phyloP scores from a whole-genome alignment of 345 rosid species.

The Boechera divaricarpa region DNA sequence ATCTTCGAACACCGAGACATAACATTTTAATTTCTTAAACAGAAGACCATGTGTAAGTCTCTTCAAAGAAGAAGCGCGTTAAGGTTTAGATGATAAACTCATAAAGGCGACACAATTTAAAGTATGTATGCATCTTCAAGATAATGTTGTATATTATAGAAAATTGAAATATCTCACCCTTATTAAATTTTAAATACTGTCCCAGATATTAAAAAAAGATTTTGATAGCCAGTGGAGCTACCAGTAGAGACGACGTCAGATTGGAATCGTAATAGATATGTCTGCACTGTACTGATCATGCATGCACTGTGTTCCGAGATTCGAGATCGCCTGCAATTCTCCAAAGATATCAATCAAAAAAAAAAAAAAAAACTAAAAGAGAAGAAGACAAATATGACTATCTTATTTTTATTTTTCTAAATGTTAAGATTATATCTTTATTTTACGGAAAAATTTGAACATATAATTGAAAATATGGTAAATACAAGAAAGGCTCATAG shows the following conservation, averaged over 20 bases:
- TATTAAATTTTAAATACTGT: conserved; percentile 12
- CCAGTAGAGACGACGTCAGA: conserved; percentile 29
- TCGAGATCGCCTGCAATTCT: conserved; percentile 24
- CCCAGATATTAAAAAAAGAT: background rate
- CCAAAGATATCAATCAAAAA: background rate
- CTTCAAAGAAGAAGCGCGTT: conserved; percentile 32
- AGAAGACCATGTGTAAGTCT: conserved; percentile 7
- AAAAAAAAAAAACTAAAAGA: background rate
- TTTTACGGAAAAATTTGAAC: no score
- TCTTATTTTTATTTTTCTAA: no score
- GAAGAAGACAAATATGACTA: no score
- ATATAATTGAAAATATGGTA: no score
- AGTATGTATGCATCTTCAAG: conserved; percentile 35
- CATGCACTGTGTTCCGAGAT: conserved; percentile 26
- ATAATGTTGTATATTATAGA: conserved; percentile 29
- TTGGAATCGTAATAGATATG: background rate
- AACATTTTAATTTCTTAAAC: background rate
- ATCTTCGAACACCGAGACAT: background rate
- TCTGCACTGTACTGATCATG: conserved; percentile 27
- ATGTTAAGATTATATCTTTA: no score
- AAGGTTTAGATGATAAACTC: conserved; percentile 12
- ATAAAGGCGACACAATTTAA: conserved; percentile 22
- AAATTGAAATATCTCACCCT: background rate
- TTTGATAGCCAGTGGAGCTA: conserved; percentile 11
- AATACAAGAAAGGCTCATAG: no score